These are phyloP conservation scores for Patellifolia procumbens DNA, from an alignment of 179 eudicot species.

Conservation along the genomic window DNA sequence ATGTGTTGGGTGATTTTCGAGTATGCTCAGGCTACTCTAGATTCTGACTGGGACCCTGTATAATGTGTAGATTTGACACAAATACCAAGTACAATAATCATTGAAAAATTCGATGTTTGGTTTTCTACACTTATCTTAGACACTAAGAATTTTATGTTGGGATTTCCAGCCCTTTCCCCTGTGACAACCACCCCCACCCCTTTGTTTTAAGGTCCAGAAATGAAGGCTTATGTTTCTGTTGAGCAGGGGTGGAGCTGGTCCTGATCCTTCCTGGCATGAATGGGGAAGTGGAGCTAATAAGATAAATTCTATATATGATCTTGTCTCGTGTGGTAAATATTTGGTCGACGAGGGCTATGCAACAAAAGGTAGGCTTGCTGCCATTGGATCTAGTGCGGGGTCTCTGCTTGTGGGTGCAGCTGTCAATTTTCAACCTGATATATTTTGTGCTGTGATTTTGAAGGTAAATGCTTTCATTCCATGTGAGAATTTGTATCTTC, in stretches of 20 bases:
- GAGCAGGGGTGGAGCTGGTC: constrained; percentile 82
- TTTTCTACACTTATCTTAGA: neutral
- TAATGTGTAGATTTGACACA: neutral
- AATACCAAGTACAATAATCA: neutral
- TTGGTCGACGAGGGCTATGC: constrained; percentile 72
- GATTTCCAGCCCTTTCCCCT: neutral
- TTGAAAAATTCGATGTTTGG: neutral
- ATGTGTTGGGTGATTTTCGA: constrained; percentile 9
- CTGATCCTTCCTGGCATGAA: constrained; percentile 78
- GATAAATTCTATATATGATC: constrained; percentile 78
- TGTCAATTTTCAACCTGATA: constrained; percentile 61
- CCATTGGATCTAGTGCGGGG: constrained; percentile 87
- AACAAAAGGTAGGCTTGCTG: constrained; percentile 60
- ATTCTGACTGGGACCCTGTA: neutral
- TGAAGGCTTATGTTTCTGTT: constrained; percentile 20
- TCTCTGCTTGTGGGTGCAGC: constrained; percentile 83
- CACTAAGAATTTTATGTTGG: neutral
- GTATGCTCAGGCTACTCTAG: neutral
- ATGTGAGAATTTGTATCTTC: neutral
- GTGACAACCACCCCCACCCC: neutral
- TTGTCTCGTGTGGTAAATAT: constrained; percentile 71
- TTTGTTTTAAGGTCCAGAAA: neutral
- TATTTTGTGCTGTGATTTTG: constrained; percentile 76
- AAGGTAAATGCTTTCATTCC: constrained; percentile 47
- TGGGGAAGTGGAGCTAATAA: constrained; percentile 72